These are phyloP conservation scores for Colletotrichum filicis DNA, from an alignment of 2,329 filamentous ascomycete species.

Conservation along the genomic window DNA sequence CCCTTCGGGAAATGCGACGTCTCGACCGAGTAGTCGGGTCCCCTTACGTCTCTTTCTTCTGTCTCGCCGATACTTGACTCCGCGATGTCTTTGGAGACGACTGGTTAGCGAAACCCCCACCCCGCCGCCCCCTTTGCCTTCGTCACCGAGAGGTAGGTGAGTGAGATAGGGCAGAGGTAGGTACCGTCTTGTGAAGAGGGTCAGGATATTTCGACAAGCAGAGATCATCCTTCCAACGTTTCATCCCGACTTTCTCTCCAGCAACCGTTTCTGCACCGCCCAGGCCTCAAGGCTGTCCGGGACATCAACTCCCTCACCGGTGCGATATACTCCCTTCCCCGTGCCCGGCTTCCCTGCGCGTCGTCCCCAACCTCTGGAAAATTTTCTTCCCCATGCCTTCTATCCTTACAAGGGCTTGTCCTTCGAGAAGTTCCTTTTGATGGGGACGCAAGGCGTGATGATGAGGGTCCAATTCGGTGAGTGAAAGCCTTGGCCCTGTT, in stretches of 20 bases:
- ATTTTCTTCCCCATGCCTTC: not conserved
- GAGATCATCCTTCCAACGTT: constrained; percentile 22
- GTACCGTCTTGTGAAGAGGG: not conserved
- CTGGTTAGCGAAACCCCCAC: not conserved
- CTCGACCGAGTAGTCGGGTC: constrained; percentile 2
- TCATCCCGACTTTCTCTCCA: constrained; percentile 15
- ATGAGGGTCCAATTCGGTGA: constrained; percentile 6
- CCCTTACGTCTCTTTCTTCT: not conserved
- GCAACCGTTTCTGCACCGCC: not conserved
- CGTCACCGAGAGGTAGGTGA: not conserved
- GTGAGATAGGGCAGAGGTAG: not conserved
- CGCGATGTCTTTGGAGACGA: not conserved
- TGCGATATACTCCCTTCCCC: not conserved
- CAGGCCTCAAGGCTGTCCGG: not conserved
- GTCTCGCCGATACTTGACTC: not conserved
- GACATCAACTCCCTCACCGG: not conserved
- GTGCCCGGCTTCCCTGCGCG: not conserved
- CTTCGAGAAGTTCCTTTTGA: not conserved
- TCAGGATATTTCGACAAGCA: constrained; percentile 21
- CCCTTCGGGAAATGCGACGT: constrained; percentile 1
- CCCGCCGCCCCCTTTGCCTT: not conserved
- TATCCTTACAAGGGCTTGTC: not conserved
- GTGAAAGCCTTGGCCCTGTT: not conserved
- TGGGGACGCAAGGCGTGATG: not conserved
- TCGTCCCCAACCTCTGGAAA: constrained; percentile 21